Evolutionary conservation across 2,329 filamentous ascomycete genomes (phyloP), one percentile per base, ranked within the genome.

Genomic region (Dactylellina sp.): DNA sequence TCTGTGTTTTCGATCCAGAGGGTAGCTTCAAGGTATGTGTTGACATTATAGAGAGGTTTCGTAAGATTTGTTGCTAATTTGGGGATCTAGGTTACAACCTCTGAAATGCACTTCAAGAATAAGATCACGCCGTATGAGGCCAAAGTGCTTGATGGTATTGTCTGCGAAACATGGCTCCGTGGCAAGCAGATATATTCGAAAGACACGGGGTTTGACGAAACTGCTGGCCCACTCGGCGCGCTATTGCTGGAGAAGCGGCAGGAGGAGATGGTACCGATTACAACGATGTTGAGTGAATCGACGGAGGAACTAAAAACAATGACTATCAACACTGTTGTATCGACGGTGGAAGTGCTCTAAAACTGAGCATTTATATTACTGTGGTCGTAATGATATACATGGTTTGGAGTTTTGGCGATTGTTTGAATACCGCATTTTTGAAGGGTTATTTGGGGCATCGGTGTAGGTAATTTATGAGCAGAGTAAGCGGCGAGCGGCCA

Each of bases 101-200:
- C 86, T 75, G 92, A 92, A 55, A 96, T 99, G 93, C 86, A 95
- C 77, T 99, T 96, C 86, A 89, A 92, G 81, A 97, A 97, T 82
- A 92, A 92, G 79, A 93, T 92, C 84, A 93, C 89, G 65, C 93
- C 93, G 0, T 97, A 96, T 85, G 90, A 97, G 80, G 91, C 91
- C 18, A 90, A 89, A 81, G 85, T 84, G 32, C 89, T 97, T 78
- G 86, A 85, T 50, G 93, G 93, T 0, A 87, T 92, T 71, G 93
- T 97, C 9, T 84, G 83, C 70, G 91, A 96, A 85, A 97, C 93
- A 6, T 97, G 92, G 91, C 79, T 97, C 75, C 85, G 93, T 5
- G 93, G 93, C 0, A 83, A 83, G 76, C 89, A 86, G 80, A 85
- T 97, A n/a, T 96, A 90, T 80, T 86, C 87, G 0, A 77, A 83